These are phyloP conservation scores for Monilinia aucupariae DNA, from an alignment of 2,329 filamentous ascomycete genomes.

Conservation along the genomic window DNA sequence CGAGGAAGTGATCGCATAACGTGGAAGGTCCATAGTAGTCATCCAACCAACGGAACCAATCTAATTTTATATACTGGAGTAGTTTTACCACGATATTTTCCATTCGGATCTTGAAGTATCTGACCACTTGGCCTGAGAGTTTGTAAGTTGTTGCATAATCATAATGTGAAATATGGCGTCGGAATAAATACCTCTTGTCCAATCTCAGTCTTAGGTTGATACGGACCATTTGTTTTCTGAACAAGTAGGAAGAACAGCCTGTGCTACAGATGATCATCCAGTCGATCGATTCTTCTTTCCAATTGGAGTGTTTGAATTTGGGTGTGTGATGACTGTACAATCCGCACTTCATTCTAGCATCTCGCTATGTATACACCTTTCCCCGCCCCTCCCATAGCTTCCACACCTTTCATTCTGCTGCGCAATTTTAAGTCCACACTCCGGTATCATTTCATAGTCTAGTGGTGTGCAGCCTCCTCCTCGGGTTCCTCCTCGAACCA, in stretches of 20 bases:
- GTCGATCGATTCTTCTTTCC: slow-evolving; percentile 5
- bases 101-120: background rate
- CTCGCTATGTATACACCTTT: slow-evolving; percentile 17
- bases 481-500: slow-evolving; percentile 77
- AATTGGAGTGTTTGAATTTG: background rate
- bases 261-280: background rate
- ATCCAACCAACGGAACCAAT: background rate
- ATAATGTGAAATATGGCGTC: background rate
- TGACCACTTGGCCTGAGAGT: background rate
- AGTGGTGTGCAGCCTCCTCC: slow-evolving; percentile 42
- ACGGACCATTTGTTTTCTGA: background rate
- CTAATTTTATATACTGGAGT: background rate
- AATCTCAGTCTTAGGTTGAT: background rate
- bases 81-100: background rate
- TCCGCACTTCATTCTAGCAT: slow-evolving; percentile 13
- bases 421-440: background rate
- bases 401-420: slow-evolving; percentile 1
- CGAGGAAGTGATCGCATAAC: slow-evolving; percentile 7
- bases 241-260: background rate
- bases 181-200: background rate
- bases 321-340: slow-evolving; percentile 7
- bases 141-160: background rate
- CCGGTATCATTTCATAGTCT: slow-evolving; percentile 21
- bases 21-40: background rate
- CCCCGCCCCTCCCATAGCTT: background rate